Conservation (phyloP, 805 yeast species). For the Wickerhamomyces bisporus region DNA sequence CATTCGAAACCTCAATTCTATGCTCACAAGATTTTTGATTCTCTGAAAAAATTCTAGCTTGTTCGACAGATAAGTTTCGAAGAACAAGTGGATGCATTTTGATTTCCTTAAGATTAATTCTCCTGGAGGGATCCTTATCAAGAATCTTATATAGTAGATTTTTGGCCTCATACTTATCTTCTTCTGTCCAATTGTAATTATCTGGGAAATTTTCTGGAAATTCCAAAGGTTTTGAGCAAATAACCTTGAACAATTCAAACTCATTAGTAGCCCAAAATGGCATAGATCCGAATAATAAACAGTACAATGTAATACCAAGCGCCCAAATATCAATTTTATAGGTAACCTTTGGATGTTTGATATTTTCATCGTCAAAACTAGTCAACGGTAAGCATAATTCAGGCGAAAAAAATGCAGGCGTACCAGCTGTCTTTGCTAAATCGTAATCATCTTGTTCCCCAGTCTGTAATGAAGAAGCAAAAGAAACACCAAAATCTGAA, state of each 20-base stretch:
- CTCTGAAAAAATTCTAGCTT: slow-evolving; percentile 17
- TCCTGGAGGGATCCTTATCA: slow-evolving; percentile 59
- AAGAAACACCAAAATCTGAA: slow-evolving; percentile 95
- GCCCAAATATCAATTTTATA: slow-evolving; percentile 97
- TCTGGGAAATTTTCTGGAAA: slow-evolving; percentile 56
- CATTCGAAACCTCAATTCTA: slow-evolving; percentile 52
- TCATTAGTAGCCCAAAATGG: slow-evolving; percentile 89
- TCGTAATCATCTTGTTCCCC: slow-evolving; percentile 67
- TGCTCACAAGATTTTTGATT: slow-evolving; percentile 23
- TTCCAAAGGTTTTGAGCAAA: slow-evolving; percentile 53
- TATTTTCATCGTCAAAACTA: slow-evolving; percentile 20
- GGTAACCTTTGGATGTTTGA: slow-evolving; percentile 48
- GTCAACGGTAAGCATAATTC: slow-evolving; percentile 66
- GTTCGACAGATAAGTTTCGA: slow-evolving; percentile 32
- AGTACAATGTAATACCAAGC: slow-evolving; percentile 84
- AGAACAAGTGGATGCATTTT: slow-evolving; percentile 70
- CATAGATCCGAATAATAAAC: slow-evolving; percentile 78
- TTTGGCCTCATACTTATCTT: slow-evolving; percentile 38
- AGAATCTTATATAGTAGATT: slow-evolving; percentile 61
- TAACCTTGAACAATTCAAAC: slow-evolving; percentile 78
- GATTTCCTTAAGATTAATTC: slow-evolving; percentile 68
- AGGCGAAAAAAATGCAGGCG: slow-evolving; percentile 96
- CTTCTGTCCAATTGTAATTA: slow-evolving; percentile 25
- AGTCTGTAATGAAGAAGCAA: slow-evolving; percentile 42
- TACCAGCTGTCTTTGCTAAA: slow-evolving; percentile 93